Percentiles rank a stretch among this genome's conserved stretches.
phyloP scores from a whole-genome alignment of 306 rosid species.

The Inga oerstediana region DNA sequence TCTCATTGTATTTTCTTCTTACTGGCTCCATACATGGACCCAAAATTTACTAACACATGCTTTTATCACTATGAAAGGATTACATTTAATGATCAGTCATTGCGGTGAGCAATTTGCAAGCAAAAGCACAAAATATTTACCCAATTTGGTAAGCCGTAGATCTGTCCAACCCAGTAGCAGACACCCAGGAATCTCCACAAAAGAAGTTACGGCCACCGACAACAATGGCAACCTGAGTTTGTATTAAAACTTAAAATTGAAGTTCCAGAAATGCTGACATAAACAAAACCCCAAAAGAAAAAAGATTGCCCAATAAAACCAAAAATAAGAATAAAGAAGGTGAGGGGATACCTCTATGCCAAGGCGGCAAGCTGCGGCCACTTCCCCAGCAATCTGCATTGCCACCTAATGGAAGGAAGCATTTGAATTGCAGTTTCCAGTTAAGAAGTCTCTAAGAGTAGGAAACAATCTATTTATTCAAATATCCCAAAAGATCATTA shows the following conservation, averaged over 20 bases:
- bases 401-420: slow-evolving; percentile 53
- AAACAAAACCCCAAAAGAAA: neutral
- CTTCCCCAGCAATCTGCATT: slow-evolving; percentile 56
- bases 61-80: neutral
- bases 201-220: slow-evolving; percentile 52
- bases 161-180: slow-evolving; percentile 48
- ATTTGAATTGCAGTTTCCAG: slow-evolving; percentile 39
- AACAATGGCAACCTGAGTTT: slow-evolving; percentile 44
- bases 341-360: slow-evolving; percentile 45
- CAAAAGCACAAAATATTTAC: slow-evolving; percentile 33
- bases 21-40: neutral
- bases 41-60: neutral
- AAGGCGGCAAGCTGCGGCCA: slow-evolving; percentile 45
- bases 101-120: neutral
- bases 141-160: slow-evolving; percentile 49
- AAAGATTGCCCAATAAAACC: neutral
- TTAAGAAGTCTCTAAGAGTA: slow-evolving; percentile 39
- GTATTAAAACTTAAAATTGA: slow-evolving; percentile 8
- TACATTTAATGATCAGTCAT: neutral
- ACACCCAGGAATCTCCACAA: slow-evolving; percentile 45
- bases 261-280: neutral
- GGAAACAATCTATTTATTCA: slow-evolving; percentile 29
- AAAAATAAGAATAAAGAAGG: neutral
- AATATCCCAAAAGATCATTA: slow-evolving; percentile 23
- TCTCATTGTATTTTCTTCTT: neutral